Evolutionary conservation across 2,329 filamentous ascomycete species (phyloP).

Genomic region (Exutisphaerella laricina): DNA sequence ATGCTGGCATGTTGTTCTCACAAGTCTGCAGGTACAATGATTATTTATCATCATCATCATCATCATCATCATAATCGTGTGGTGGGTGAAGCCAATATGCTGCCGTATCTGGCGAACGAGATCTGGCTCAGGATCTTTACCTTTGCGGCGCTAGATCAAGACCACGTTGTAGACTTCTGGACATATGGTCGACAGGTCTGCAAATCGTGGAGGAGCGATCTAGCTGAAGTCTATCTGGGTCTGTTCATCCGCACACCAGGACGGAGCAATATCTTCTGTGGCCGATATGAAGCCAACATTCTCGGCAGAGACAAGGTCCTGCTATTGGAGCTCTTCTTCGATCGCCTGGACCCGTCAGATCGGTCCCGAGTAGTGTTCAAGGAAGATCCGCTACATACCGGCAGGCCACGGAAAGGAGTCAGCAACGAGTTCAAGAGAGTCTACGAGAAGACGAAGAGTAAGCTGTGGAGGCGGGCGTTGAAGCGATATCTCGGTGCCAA

Average conservation of each 20-base stretch:
- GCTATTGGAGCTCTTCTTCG: slow-evolving; percentile 1
- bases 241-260: not conserved
- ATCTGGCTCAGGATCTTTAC: slow-evolving; percentile 6
- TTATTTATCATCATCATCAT: no score
- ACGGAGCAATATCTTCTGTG: slow-evolving; percentile 3
- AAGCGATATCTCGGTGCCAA: slow-evolving; percentile 2
- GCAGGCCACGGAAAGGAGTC: not conserved
- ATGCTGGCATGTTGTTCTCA: no score
- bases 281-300: slow-evolving; percentile 1
- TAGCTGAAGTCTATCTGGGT: not conserved
- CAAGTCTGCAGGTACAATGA: no score
- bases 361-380: not conserved
- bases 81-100: not conserved
- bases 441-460: slow-evolving; percentile 5
- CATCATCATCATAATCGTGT: no score
- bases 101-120: slow-evolving; percentile 4
- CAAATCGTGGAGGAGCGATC: not conserved
- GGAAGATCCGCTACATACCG: not conserved
- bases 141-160: slow-evolving; percentile 1
- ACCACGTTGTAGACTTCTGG: not conserved
- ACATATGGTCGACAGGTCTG: slow-evolving; percentile 1
- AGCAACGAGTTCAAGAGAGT: not conserved
- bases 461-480: not conserved
- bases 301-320: not conserved
- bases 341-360: not conserved